Evolutionary conservation across 1,139 yeast genomes (phyloP).

Genomic region (Lodderomyces beijingensis): DNA sequence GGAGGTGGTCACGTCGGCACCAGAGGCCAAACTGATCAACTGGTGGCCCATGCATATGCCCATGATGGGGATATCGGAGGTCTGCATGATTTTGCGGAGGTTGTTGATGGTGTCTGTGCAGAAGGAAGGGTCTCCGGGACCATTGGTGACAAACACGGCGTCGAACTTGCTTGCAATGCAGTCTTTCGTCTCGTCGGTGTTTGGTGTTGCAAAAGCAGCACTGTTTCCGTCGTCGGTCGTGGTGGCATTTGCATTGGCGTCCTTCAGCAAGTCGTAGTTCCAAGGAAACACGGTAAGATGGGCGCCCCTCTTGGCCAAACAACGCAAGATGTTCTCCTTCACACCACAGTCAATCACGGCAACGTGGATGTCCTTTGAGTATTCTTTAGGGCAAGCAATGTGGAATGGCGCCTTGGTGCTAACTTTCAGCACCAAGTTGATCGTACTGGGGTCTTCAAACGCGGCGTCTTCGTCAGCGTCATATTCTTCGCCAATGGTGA

Average conservation of each 20-base stretch:
- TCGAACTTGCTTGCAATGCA: conserved; percentile 89
- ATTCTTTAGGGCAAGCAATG: conserved; percentile 60
- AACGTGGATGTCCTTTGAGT: conserved; percentile 62
- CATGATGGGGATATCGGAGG: conserved; percentile 76
- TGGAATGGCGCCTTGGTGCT: conserved; percentile 96
- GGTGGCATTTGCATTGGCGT: no score
- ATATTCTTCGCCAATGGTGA: conserved; percentile 85
- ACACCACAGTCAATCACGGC: conserved; percentile 98
- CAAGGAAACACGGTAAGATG: conserved; percentile 94
- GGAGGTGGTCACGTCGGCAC: conserved; percentile 86
- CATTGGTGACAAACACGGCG: conserved; percentile 91
- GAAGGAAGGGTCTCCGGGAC: conserved; percentile 98
- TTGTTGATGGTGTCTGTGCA: conserved; percentile 77
- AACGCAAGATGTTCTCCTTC: conserved; percentile 91
- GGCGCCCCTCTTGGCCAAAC: conserved; percentile 92
- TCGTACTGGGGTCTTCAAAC: conserved; percentile 86
- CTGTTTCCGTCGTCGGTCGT: no score
- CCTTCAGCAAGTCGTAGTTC: conserved; percentile 78
- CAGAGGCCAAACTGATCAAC: conserved; percentile 87
- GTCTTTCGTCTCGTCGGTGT: no score
- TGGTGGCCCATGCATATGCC: conserved; percentile 98
- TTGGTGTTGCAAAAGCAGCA: no score
- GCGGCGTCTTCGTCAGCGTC: conserved; percentile 92
- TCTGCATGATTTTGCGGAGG: conserved; percentile 67
- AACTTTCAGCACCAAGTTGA: conserved; percentile 88